phyloP scores from a whole-genome alignment of 2,329 filamentous ascomycete genomes.

The Tolypocladium album region DNA sequence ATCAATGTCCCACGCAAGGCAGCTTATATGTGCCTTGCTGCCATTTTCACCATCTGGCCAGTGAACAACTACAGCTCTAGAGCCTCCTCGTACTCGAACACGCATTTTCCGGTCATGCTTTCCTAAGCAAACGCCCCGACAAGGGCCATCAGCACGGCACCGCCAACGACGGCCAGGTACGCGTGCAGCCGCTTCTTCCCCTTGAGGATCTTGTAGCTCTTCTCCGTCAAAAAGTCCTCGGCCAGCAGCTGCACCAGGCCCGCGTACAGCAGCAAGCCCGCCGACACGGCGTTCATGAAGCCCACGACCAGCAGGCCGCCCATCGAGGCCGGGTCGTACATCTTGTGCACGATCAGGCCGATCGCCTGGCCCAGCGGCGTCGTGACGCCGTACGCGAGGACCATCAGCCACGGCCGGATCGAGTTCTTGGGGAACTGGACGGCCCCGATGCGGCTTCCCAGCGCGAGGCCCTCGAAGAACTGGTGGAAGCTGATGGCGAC shows the following conservation, averaged over 20 bases:
- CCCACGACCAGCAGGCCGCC: conserved; percentile 70
- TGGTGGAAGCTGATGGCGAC: conserved; percentile 78
- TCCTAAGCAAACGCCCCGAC: conserved; percentile 60
- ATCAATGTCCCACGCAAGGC: background rate
- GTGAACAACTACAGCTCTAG: background rate
- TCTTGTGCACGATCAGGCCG: conserved; percentile 62
- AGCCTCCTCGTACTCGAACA: background rate
- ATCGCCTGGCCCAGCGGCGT: conserved; percentile 80
- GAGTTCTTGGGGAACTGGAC: conserved; percentile 68
- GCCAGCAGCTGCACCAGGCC: conserved; percentile 75
- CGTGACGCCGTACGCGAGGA: conserved; percentile 63
- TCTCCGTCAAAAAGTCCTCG: conserved; percentile 71
- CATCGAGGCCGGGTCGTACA: conserved; percentile 66
- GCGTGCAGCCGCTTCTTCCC: conserved; percentile 52
- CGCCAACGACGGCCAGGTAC: conserved; percentile 51
- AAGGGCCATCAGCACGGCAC: conserved; percentile 58
- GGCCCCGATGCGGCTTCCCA: conserved; percentile 75
- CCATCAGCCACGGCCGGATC: conserved; percentile 73
- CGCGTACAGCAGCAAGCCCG: conserved; percentile 70
- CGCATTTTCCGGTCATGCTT: too few species aligned
- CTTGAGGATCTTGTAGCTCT: conserved; percentile 57
- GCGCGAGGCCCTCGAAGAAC: conserved; percentile 78
- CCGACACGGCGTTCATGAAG: conserved; percentile 78
- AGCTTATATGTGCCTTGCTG: background rate
- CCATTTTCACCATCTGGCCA: background rate